Evolutionary conservation across 2,329 filamentous ascomycete species (phyloP).

Genomic region (Claviceps sorghi): DNA sequence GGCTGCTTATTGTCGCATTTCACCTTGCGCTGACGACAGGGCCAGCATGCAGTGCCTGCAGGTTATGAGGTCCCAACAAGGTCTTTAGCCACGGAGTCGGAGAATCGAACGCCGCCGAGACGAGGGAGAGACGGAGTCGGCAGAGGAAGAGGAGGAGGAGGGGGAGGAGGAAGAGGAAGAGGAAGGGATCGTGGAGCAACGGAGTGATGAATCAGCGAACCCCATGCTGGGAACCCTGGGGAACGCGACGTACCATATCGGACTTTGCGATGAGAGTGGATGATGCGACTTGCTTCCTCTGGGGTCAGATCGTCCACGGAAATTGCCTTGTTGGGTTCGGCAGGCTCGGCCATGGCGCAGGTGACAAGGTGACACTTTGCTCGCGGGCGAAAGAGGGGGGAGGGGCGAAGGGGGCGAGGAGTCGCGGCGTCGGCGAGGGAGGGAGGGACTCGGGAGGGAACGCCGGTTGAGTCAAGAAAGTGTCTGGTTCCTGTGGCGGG

Average conservation of each 20-base stretch:
- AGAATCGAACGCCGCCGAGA: neutral
- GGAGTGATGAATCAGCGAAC: too few relatives aligned
- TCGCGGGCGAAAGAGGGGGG: neutral
- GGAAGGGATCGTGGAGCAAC: too few relatives aligned
- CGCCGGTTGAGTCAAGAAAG: neutral
- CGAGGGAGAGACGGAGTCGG: neutral
- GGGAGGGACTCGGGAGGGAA: neutral
- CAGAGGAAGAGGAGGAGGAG: neutral
- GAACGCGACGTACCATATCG: constrained; percentile 53
- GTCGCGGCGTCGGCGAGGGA: neutral
- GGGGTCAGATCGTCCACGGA: constrained; percentile 44
- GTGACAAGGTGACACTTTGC: neutral
- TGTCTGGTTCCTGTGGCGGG: neutral
- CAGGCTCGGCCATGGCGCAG: constrained; percentile 28
- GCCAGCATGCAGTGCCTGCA: constrained; percentile 49
- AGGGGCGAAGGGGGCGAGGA: neutral
- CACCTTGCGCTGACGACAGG: constrained; percentile 52
- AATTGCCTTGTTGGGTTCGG: constrained; percentile 28
- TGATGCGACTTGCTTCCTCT: constrained; percentile 53
- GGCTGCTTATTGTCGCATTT: constrained; percentile 57
- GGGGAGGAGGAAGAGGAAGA: neutral
- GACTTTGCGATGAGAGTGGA: constrained; percentile 54
- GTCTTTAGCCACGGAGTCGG: neutral
- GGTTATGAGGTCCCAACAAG: neutral
- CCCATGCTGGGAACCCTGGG: too few relatives aligned